Percentiles rank a stretch among this genome's conserved stretches.
Conservation (phyloP, 371 early-diverging fungal species). For the Mucor saturninus region DNA sequence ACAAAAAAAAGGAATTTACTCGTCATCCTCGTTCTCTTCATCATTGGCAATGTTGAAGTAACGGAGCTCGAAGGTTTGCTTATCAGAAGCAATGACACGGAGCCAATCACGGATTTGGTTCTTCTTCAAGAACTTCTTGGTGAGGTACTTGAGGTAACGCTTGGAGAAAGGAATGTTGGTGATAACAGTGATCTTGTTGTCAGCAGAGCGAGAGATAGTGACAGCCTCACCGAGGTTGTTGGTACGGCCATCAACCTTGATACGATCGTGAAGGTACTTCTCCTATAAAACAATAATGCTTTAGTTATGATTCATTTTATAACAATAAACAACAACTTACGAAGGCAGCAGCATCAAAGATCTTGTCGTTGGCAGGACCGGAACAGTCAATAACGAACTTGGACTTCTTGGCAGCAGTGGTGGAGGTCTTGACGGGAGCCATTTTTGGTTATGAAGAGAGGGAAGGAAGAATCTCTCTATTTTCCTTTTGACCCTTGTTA, state of each 20-base stretch:
- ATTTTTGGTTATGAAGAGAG: conserved; percentile 37
- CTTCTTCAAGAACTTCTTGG: conserved; percentile 99
- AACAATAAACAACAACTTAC: conserved; percentile 47
- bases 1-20: conserved; percentile 17
- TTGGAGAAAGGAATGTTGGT: conserved; percentile 89
- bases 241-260: conserved; percentile 97
- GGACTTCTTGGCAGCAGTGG: conserved; percentile 54
- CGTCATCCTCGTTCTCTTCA: conserved; percentile 62
- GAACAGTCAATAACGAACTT: conserved; percentile 95
- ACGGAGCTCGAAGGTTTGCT: conserved; percentile 92
- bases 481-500: background rate
- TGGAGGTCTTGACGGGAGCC: conserved; percentile 56
- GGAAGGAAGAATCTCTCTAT: conserved; percentile 9
- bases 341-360: conserved; percentile 96
- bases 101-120: conserved; percentile 98
- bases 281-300: conserved; percentile 49
- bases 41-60: conserved; percentile 95
- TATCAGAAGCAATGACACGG: conserved; percentile 92
- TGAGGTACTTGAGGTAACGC: conserved; percentile 99
- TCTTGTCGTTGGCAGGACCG: conserved; percentile 92
- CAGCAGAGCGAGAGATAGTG: conserved; percentile 79
- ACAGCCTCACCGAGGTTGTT: conserved; percentile 93
- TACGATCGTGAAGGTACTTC: conserved; percentile 97
- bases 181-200: conserved; percentile 80
- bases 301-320: background rate